phyloP scores from a whole-genome alignment of 1,284 basidiomycete species.

The Ceratobasidium sp. region DNA sequence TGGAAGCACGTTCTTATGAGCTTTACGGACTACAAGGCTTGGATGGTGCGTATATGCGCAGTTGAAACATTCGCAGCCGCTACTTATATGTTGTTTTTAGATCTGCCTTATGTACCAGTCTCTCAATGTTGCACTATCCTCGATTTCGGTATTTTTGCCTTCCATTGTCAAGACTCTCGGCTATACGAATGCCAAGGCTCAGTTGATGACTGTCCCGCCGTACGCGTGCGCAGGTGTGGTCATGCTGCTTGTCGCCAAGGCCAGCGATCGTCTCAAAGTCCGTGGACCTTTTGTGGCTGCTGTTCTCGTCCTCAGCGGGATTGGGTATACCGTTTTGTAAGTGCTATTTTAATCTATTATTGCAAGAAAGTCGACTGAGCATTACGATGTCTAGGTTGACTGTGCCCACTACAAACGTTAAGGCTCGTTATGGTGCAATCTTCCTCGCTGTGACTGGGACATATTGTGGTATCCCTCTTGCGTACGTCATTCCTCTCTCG shows the following conservation, averaged over 20 bases:
- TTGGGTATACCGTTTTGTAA: constrained; percentile 60
- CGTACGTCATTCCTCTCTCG: neutral
- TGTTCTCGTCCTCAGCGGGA: constrained; percentile 58
- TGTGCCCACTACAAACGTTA: constrained; percentile 57
- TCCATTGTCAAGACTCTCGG: constrained; percentile 54
- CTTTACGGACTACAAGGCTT: constrained; percentile 38
- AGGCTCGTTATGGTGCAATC: constrained; percentile 39
- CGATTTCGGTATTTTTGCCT: constrained; percentile 40
- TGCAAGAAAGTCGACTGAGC: constrained; percentile 53
- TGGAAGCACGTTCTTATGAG: constrained; percentile 44
- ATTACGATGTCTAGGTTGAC: constrained; percentile 57
- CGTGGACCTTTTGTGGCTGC: constrained; percentile 56
- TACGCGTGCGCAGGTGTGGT: constrained; percentile 61
- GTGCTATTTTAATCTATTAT: constrained; percentile 32
- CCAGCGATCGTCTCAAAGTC: constrained; percentile 58
- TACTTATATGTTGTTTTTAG: neutral
- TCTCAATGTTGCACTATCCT: constrained; percentile 43
- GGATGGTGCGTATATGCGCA: constrained; percentile 44
- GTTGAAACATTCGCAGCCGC: neutral
- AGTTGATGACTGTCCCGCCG: constrained; percentile 63
- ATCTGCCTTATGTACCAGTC: constrained; percentile 43
- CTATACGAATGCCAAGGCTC: constrained; percentile 59
- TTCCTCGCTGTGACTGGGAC: constrained; percentile 29
- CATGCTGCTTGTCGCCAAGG: constrained; percentile 59
- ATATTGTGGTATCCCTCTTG: constrained; percentile 30